A percentile compares a stretch with the other conserved stretches of the same genome.
phyloP scores from a whole-genome alignment of 805 yeast genomes.

The Lachancea cidri region DNA sequence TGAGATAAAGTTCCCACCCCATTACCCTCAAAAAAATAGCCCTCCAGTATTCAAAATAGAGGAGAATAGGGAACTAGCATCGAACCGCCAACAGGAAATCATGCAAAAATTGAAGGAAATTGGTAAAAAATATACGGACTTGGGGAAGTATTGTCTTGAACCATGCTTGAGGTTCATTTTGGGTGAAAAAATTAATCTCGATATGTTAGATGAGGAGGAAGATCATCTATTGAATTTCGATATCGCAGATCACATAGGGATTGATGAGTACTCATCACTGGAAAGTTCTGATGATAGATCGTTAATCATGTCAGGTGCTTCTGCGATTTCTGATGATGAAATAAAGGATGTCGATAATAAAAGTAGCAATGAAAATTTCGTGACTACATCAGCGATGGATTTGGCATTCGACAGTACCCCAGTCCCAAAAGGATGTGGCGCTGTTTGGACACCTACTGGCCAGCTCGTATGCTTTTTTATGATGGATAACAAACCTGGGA shows the following conservation, averaged over 20 bases:
- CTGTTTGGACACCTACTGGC: constrained; percentile 78
- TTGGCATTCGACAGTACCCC: constrained; percentile 71
- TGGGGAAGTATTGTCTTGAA: constrained; percentile 69
- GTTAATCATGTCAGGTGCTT: constrained; percentile 29
- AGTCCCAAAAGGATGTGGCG: constrained; percentile 90
- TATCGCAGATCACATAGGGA: constrained; percentile 27
- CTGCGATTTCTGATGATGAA: constrained; percentile 40
- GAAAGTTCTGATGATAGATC: constrained; percentile 33
- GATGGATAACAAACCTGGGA: constrained; percentile 42
- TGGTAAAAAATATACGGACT: constrained; percentile 48
- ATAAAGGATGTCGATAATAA: constrained; percentile 14
- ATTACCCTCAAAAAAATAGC: constrained; percentile 57
- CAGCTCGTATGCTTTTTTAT: constrained; percentile 77
- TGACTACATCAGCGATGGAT: constrained; percentile 16
- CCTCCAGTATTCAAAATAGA: constrained; percentile 62
- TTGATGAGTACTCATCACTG: constrained; percentile 33
- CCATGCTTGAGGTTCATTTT: constrained; percentile 67
- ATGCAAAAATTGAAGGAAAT: constrained; percentile 48
- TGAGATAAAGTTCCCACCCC: constrained; percentile 61
- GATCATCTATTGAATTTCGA: constrained; percentile 29
- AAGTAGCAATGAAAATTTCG: constrained; percentile 3
- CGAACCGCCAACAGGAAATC: constrained; percentile 47
- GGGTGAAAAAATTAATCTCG: constrained; percentile 68
- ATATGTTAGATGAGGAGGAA: constrained; percentile 36
- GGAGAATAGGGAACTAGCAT: constrained; percentile 65